phyloP scores from a whole-genome alignment of 805 yeast genomes.

The Cyberlindnera nakhonratchasimensis region DNA sequence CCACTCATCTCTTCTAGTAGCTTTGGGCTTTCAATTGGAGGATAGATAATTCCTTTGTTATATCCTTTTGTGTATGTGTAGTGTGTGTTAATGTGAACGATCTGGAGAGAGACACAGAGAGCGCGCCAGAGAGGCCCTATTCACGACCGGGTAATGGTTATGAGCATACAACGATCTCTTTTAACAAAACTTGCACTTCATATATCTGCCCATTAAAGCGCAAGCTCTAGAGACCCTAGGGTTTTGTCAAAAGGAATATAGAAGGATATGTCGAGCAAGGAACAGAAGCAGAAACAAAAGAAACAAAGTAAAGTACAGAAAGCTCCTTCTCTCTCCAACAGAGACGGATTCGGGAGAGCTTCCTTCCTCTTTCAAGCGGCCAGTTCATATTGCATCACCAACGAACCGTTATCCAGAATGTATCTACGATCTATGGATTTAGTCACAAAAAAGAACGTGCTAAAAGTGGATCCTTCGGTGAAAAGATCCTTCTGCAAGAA shows the following conservation, averaged over 20 bases:
- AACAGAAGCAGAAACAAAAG: neutral
- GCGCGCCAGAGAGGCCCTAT: too few relatives aligned
- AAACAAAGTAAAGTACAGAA: conserved; percentile 1
- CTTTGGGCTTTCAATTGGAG: too few relatives aligned
- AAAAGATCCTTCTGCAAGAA: conserved; percentile 69
- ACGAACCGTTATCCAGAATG: conserved; percentile 48
- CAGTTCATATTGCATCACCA: conserved; percentile 11
- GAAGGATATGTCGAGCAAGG: neutral
- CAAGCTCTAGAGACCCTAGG: too few relatives aligned
- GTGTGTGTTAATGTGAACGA: neutral
- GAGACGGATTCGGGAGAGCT: conserved; percentile 57
- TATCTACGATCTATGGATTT: conserved; percentile 53
- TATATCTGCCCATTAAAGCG: too few relatives aligned
- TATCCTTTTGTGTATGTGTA: neutral
- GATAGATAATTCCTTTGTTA: neutral
- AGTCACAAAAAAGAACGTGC: conserved; percentile 65
- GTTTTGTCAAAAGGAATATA: too few relatives aligned
- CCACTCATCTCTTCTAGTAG: conserved; percentile 90
- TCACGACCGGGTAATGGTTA: too few relatives aligned
- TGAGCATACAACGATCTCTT: too few relatives aligned
- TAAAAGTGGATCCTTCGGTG: conserved; percentile 57
- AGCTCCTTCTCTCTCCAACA: conserved; percentile 21
- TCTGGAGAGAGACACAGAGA: too few relatives aligned
- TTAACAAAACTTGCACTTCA: too few relatives aligned
- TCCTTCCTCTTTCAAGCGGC: conserved; percentile 56